Evolutionary conservation across 176 grass and related monocot genomes (phyloP), one percentile per base, ranked within the genome.

Genomic region (Lolium rigidum): DNA sequence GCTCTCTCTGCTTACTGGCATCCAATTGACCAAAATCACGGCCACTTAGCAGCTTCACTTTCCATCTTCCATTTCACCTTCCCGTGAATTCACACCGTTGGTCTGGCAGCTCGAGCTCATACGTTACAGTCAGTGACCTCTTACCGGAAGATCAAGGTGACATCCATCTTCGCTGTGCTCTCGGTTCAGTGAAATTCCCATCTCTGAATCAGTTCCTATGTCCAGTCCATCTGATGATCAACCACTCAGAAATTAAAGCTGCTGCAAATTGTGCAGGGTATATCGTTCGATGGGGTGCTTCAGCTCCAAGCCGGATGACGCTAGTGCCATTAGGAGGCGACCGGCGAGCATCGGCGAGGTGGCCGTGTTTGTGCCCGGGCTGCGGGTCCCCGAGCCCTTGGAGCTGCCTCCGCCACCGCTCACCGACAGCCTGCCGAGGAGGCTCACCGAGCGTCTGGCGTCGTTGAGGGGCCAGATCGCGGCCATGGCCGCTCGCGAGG

Each of bases 301-400:
- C 47, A 80, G 58, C 71, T 98, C 93, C 9, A 95, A 86, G 28
- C 87, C 87, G 54, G 85, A 77, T 1, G 81, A 98, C 54, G 76
- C 88, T 0, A 38, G 86, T 20, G 77, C 80, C 20, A 74, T 76
- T 39, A 85, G 91, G 77, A 89, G 89, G 76, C 88, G 76, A 49
- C 90, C 91, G 8, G 80, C 72, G 38, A 95, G 88, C 90, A 95
- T 98, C 43, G 95, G 95, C 13, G 95, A 98, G 72, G 89, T 98
- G 79, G 91, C 90, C 20, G 95, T 98, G 58, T 98, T 93, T 47
- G 78, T 92, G 9, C 93, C 93, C 0, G 93, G 91, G 84, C 62
- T 92, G 77, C 85, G 91, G 10, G 84, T 95, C 77, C 95, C 91
- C 1, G 85, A 92, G 68, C 79, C 26, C 25, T 81, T 90, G 16